phyloP scores from a whole-genome alignment of 2,329 filamentous ascomycete species.

The Calonectria naviculata region DNA sequence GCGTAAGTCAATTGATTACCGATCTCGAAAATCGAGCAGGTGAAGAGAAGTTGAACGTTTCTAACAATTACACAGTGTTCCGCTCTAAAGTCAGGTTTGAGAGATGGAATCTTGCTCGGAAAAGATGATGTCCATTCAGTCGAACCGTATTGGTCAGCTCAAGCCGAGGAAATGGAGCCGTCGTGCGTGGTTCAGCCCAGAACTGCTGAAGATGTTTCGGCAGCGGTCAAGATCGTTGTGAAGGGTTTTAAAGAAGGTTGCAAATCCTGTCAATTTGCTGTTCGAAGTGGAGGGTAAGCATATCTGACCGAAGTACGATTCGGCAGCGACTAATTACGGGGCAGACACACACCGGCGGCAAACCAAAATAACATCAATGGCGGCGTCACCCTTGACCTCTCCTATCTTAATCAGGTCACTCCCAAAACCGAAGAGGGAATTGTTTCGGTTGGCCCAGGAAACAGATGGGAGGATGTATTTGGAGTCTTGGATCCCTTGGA shows the following conservation, averaged over 20 bases:
- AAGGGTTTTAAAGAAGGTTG: not conserved
- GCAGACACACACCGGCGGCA: not conserved
- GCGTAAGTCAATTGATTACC: not conserved
- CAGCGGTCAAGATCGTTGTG: not conserved
- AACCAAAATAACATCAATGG: not conserved
- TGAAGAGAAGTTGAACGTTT: not conserved
- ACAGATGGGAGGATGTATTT: not conserved
- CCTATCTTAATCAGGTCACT: not conserved
- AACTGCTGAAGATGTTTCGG: not conserved
- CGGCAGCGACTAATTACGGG: not conserved
- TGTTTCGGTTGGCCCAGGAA: not conserved
- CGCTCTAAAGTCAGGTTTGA: not conserved
- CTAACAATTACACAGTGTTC: not conserved
- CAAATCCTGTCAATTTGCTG: not conserved
- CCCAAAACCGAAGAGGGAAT: not conserved
- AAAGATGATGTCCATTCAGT: not conserved
- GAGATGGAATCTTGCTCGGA: not conserved
- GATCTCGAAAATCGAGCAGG: not conserved
- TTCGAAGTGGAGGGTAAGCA: not conserved
- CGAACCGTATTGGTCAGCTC: not conserved
- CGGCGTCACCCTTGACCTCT: not conserved
- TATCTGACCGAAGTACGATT: not conserved
- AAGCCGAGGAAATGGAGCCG: not conserved
- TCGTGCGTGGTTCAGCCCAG: not conserved
- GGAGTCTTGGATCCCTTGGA: not conserved